Percentiles rank a stretch among this genome's conserved stretches.
phyloP scores from a whole-genome alignment of 1,139 yeast genomes.

The Lodderomyces theae region DNA sequence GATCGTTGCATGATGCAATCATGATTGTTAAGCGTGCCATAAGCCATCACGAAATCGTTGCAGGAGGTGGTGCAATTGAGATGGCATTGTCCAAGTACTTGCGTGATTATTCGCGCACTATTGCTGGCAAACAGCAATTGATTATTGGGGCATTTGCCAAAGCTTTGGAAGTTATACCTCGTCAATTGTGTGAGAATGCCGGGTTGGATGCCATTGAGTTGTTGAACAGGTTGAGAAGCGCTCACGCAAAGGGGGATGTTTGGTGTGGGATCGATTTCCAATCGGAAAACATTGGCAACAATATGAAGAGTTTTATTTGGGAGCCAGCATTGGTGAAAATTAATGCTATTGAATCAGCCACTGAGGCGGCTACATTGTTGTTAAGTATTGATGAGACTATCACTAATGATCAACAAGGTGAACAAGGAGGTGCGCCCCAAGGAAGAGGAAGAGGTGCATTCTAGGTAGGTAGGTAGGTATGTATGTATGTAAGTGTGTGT shows the following conservation, averaged over 20 bases:
- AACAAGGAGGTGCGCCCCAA: slow-evolving; percentile 54
- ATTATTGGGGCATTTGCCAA: slow-evolving; percentile 90
- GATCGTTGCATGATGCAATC: slow-evolving; percentile 96
- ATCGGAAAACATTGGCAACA: slow-evolving; percentile 78
- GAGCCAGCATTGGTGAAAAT: slow-evolving; percentile 94
- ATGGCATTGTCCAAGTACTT: slow-evolving; percentile 91
- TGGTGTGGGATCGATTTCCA: slow-evolving; percentile 95
- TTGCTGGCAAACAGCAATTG: slow-evolving; percentile 94
- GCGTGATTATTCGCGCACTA: slow-evolving; percentile 80
- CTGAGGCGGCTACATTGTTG: slow-evolving; percentile 95
- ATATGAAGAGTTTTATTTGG: slow-evolving; percentile 88
- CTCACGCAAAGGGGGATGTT: slow-evolving; percentile 87
- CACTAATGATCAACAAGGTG: slow-evolving; percentile 62
- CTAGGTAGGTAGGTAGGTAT: slow-evolving; percentile 4
- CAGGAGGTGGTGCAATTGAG: slow-evolving; percentile 99
- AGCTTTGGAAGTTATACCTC: slow-evolving; percentile 92
- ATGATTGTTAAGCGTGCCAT: slow-evolving; percentile 97
- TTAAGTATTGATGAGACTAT: slow-evolving; percentile 95
- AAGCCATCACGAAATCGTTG: slow-evolving; percentile 81
- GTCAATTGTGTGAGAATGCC: slow-evolving; percentile 96
- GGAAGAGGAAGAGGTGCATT: slow-evolving; percentile 12
- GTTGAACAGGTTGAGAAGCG: slow-evolving; percentile 84
- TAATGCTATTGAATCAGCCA: slow-evolving; percentile 92
- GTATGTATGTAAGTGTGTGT: slow-evolving; percentile 2
- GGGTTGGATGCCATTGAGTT: slow-evolving; percentile 96